Percentiles rank a stretch among this genome's conserved stretches.
phyloP scores from a whole-genome alignment of 345 rosid genomes.

The Eucalyptus caleyi region DNA sequence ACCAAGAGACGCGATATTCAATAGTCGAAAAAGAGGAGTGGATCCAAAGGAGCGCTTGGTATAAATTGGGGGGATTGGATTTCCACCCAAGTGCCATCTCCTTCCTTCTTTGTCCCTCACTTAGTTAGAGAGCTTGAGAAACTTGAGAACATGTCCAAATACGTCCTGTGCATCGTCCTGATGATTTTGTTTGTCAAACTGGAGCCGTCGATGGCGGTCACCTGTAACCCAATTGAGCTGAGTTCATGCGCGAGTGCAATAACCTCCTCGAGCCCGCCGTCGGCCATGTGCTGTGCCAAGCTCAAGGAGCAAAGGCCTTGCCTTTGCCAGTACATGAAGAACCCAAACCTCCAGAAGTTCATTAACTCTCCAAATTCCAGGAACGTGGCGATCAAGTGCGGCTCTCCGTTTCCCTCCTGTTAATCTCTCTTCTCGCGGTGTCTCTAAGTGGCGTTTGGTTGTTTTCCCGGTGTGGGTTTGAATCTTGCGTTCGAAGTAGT shows the following conservation, averaged over 20 bases:
- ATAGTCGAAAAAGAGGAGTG: not conserved
- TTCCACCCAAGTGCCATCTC: not conserved
- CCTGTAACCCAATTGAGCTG: constrained; percentile 69
- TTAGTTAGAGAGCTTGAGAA: not conserved
- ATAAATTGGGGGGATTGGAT: not conserved
- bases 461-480: not conserved
- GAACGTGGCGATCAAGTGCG: constrained; percentile 68
- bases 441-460: not conserved
- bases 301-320: constrained; percentile 84
- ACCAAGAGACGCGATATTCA: not conserved
- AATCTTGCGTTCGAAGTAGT: not conserved
- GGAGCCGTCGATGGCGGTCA: constrained; percentile 14
- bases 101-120: not conserved
- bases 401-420: constrained; percentile 77
- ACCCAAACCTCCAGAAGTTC: constrained; percentile 53
- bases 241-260: constrained; percentile 76
- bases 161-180: not conserved
- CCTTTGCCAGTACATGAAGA: constrained; percentile 67
- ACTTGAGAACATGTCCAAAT: not conserved
- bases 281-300: constrained; percentile 56
- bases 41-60: not conserved
- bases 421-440: not conserved
- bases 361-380: constrained; percentile 79
- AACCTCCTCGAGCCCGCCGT: constrained; percentile 41
- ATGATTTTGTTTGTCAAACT: not conserved